Evolutionary conservation across 2,329 filamentous ascomycete genomes (phyloP).

Genomic region (Pseudocercospora ulei): DNA sequence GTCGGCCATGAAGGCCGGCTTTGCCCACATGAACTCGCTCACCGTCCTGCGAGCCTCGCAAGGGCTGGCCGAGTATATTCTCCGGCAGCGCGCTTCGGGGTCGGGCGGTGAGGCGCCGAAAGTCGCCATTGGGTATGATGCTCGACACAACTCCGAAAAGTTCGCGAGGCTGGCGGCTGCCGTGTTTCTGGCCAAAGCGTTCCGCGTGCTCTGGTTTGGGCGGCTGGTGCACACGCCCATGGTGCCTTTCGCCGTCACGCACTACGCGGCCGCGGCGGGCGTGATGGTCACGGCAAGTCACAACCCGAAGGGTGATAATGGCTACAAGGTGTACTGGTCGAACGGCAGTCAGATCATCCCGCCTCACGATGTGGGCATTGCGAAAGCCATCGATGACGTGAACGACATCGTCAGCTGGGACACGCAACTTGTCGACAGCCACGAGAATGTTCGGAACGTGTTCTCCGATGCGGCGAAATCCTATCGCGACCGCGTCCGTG

Average conservation of each 20-base stretch:
- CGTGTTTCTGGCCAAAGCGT: conserved; percentile 49
- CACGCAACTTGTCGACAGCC: conserved; percentile 37
- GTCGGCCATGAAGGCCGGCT: conserved; percentile 57
- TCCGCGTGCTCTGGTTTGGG: conserved; percentile 53
- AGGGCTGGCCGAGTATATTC: conserved; percentile 53
- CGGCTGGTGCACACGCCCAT: conserved; percentile 50
- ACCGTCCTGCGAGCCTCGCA: conserved; percentile 49
- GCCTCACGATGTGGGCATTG: conserved; percentile 52
- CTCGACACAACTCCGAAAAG: conserved; percentile 52
- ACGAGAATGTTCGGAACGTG: conserved; percentile 38
- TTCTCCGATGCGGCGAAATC: conserved; percentile 37
- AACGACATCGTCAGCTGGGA: conserved; percentile 46
- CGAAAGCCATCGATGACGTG: conserved; percentile 48
- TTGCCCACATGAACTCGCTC: conserved; percentile 41
- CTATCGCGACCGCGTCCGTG: conserved; percentile 36
- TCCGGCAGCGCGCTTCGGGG: conserved; percentile 34
- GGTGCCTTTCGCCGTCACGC: conserved; percentile 51
- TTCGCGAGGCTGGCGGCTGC: conserved; percentile 53
- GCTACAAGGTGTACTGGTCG: conserved; percentile 58
- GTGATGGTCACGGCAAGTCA: conserved; percentile 59
- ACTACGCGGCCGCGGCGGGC: conserved; percentile 48
- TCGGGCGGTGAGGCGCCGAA: conserved; percentile 36
- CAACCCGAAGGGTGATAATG: conserved; percentile 56
- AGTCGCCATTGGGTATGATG: conserved; percentile 55
- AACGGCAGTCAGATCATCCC: conserved; percentile 59